Base-by-base conservation (phyloP, 2,329 filamentous ascomycete genomes). In the Hypoxylon sp. region DNA sequence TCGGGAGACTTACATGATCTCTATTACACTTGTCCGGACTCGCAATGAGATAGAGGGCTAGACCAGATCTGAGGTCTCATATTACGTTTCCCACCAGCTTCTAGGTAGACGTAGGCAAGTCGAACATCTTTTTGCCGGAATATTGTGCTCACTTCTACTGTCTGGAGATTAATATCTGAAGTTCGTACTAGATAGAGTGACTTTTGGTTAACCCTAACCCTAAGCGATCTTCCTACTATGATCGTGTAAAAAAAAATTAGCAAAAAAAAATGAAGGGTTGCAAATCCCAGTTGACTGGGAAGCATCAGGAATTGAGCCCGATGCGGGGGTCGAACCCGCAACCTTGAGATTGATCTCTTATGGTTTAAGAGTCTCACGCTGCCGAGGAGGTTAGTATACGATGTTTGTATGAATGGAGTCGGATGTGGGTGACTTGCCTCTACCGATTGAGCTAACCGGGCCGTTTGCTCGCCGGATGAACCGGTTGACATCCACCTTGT, bases 401-500 rank as follows among this genome's bases (percentile, higher is more conserved):
- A 45, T 23, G 14, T 37, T 6, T n/a, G 32, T 32, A 19, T n/a
- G 9, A 23, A 45, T 34, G 25, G 27, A 45, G 27, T 41, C 25
- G 3, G 21, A 55, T 21, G 37, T 21, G 32, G 39, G 21, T 55
- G 37, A 47, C 53, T 57, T 34, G 47, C 53, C 52, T 90, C 88
- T 90, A 89, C 85, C 85, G 85, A 88, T 88, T 88, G 85, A 88
- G 85, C 85, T 88, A 88, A 82, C 84, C 83, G 80, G 83, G 83
- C 83, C 43, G 37, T 50, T 41, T 21, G 37, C 37, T 41, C 16
- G 16, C 16, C 37, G 37, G 37, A 21, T 21, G 37, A 41, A 9
- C 37, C 37, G 37, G 16, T 41, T 19, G 37, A 41, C 37, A 41
- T 41, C 16, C 37, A 41, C 37, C 37, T 19, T 41, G 37, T 6